phyloP scores from a whole-genome alignment of 2,329 filamentous ascomycete species.

The Pezicula neosporulosa region DNA sequence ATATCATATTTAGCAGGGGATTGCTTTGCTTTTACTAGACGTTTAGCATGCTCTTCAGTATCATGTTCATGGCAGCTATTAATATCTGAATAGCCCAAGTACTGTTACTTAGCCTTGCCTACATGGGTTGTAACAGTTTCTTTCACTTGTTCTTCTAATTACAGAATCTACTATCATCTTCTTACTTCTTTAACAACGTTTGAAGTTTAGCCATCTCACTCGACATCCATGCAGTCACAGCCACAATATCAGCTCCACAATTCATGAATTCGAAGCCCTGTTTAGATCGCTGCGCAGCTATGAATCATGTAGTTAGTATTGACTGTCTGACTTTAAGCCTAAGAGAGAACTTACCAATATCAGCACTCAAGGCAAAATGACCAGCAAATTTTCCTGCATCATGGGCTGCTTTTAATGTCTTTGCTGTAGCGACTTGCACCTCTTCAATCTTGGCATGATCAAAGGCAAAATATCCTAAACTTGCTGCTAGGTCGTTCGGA shows the following conservation, averaged over 20 bases:
- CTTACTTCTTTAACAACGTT: slow-evolving; percentile 8
- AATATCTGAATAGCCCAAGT: too few relatives aligned
- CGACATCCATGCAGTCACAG: slow-evolving; percentile 31
- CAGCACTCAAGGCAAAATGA: slow-evolving; percentile 30
- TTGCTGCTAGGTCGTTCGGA: slow-evolving; percentile 21
- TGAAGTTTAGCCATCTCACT: slow-evolving; percentile 28
- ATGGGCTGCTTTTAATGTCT: slow-evolving; percentile 24
- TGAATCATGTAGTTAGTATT: background rate
- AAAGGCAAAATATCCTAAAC: slow-evolving; percentile 29
- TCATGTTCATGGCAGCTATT: too few relatives aligned
- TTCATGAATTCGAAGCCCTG: slow-evolving; percentile 35
- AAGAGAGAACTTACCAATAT: slow-evolving; percentile 11
- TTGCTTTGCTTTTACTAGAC: too few relatives aligned
- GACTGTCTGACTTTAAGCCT: background rate
- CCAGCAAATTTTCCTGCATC: slow-evolving; percentile 31
- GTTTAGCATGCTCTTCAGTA: too few relatives aligned
- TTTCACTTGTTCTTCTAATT: too few relatives aligned
- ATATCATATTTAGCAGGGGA: too few relatives aligned
- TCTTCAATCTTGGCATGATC: slow-evolving; percentile 29
- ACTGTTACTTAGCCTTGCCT: too few relatives aligned
- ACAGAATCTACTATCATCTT: background rate
- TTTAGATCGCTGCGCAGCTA: slow-evolving; percentile 13
- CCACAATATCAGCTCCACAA: slow-evolving; percentile 34
- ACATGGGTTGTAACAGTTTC: too few relatives aligned
- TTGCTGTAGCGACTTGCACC: slow-evolving; percentile 25